Conservation (phyloP, 768 basidiomycete species). For the Lactifluus piperatus region DNA sequence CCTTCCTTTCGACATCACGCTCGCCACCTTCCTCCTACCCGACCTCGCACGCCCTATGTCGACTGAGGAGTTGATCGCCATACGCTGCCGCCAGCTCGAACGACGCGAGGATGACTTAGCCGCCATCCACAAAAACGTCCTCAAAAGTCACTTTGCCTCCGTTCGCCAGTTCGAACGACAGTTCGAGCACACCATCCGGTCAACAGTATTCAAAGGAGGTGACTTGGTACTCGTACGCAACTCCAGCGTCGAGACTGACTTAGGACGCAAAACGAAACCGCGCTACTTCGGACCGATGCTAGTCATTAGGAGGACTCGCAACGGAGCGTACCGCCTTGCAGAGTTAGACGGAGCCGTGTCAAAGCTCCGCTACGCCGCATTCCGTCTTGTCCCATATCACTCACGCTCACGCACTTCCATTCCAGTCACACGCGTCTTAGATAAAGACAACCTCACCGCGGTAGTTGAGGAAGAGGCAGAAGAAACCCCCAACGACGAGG, state of each 20-base stretch:
- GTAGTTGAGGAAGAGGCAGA: too few relatives aligned
- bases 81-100: slow-evolving; percentile 24
- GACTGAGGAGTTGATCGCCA: not conserved
- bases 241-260: slow-evolving; percentile 25
- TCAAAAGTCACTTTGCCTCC: not conserved
- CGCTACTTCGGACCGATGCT: too few relatives aligned
- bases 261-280: not conserved
- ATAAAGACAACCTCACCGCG: too few relatives aligned
- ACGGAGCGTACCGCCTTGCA: too few relatives aligned
- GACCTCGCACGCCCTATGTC: slow-evolving; percentile 17
- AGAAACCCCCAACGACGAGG: too few relatives aligned
- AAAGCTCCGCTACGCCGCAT: not conserved
- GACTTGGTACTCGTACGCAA: slow-evolving; percentile 32
- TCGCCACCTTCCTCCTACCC: slow-evolving; percentile 27
- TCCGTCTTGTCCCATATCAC: too few relatives aligned
- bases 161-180: slow-evolving; percentile 24
- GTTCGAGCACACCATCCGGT: slow-evolving; percentile 16
- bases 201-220: not conserved
- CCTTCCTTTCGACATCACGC: slow-evolving; percentile 28
- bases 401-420: too few relatives aligned
- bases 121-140: slow-evolving; percentile 15
- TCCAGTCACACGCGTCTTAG: too few relatives aligned
- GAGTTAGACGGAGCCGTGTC: too few relatives aligned
- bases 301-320: too few relatives aligned
- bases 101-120: slow-evolving; percentile 23